Evolutionary conservation across 139 green algal species (phyloP), one percentile per base, ranked within the genome.

Genomic region (Spirogloea muscicola): DNA sequence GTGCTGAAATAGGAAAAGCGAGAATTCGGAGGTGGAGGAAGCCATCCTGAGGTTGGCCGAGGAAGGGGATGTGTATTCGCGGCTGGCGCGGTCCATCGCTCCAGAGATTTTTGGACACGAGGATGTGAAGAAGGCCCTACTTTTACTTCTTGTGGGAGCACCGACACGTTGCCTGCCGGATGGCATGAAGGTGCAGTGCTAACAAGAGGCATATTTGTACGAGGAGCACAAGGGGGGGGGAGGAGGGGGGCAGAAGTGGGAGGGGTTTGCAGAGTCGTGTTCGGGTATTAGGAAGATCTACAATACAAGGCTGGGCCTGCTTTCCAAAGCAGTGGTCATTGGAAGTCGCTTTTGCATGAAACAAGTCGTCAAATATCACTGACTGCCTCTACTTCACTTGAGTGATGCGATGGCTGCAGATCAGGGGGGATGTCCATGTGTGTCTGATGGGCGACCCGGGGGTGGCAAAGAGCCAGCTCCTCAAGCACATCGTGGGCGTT

Each of bases 381-480:
- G n/a, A n/a, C n/a, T n/a, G n/a, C n/a, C n/a, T n/a, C n/a, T n/a
- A n/a, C n/a, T n/a, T n/a, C n/a, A n/a, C n/a, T n/a, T n/a, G n/a
- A n/a, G 43, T 16, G 10, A 16, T 52, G 16, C 16, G 43, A 16
- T 25, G 44, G 2, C 34, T 27, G 39, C 72, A 81, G 68, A 79
- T 87, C 40, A 84, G 94, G 2, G 94, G 94, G 0, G 93, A 98
- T 85, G 87, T 97, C 42, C 94, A 99, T 76, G 63, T 95, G 38
- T 99, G 94, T 89, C 88, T 99, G 40, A 99, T 99, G 94, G 94
- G 94, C 27, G 94, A 99, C 78, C 94, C 94, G 4, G 94, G 94
- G 72, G 94, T 99, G 42, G 94, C 94, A 46, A 99, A 99, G 87
- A 93, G 84, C 4, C 94, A 98, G 89, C 77, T 88, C 25, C 68